Base-by-base conservation (phyloP, 148 eudicot species). In the Camellia lanceoleosa region DNA sequence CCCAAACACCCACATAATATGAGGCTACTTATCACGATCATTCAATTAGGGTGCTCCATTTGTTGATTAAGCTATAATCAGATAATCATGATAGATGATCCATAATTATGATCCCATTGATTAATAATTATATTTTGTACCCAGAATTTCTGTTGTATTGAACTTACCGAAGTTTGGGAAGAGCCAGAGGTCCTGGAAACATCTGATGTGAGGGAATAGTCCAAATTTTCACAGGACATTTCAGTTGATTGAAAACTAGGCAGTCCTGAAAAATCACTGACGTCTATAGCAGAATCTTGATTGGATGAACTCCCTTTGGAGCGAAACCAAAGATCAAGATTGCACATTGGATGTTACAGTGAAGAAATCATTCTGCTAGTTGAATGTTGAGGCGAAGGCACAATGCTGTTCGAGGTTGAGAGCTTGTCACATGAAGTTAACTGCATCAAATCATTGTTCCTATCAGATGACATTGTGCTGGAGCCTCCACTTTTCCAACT, bases 211-310 rank as follows among this genome's bases (percentile, higher is more conserved):
- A n/a, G 43, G 38, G 85, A 71, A 3, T 38, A 19, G 59, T 85
- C 85, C 15, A 80, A 19, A 66, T 19, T 44, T 65, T 85, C 93
- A 19, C 15, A 59, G 11, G 87, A 85, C 12, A 74, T 41, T 19
- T 74, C 79, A 18, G 66, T 52, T 20, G 93, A 87, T 12, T 76
- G 87, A 67, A 73, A 87, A 80, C 87, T 87, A 44, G 47, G n/a
- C 13, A 69, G 71, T 19, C 84, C 85, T 47, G 89, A 87, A 79
- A 5, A 77, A 75, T 83, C 87, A 60, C 86, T 87, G 2, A 64
- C 66, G 14, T 56, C 82, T 13, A 71, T 67, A 23, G 18, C 5
- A 58, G 79, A 84, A 49, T 71, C 61, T 41, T 71, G 73, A 13
- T 72, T 14, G 44, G 71, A 51, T 19, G 69, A n/a, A 81, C 63